phyloP scores from a whole-genome alignment of 2,329 filamentous ascomycete species.

The Alternaria sp. region DNA sequence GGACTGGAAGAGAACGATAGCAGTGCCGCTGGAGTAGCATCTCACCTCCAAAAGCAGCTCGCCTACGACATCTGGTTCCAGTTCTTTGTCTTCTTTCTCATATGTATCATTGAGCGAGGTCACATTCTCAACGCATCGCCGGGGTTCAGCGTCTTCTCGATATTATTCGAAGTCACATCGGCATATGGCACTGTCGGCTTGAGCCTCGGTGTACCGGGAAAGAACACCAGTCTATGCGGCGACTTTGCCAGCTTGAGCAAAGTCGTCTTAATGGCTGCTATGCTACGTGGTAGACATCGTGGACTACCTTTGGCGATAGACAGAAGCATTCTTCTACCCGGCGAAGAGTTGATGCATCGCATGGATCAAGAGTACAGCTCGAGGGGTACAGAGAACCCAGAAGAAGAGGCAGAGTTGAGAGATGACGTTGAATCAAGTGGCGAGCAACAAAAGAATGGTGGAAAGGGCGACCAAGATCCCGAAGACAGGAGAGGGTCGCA shows the following conservation, averaged over 20 bases:
- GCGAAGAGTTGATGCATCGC: conserved; percentile 44
- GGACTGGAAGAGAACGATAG: conserved; percentile 59
- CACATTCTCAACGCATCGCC: conserved; percentile 55
- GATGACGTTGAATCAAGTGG: conserved; percentile 26
- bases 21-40: conserved; percentile 24
- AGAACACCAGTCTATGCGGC: conserved; percentile 63
- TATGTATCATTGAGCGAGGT: conserved; percentile 65
- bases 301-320: conserved; percentile 41
- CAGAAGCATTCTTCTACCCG: conserved; percentile 39
- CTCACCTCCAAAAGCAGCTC: conserved; percentile 68
- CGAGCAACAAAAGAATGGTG: neutral
- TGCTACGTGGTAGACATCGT: conserved; percentile 51
- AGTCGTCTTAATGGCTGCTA: conserved; percentile 64
- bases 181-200: conserved; percentile 69
- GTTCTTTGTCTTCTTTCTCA: conserved; percentile 65
- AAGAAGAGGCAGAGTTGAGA: conserved; percentile 23
- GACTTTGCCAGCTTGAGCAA: conserved; percentile 64
- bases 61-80: conserved; percentile 73
- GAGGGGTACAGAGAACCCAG: conserved; percentile 13
- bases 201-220: conserved; percentile 61
- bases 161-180: conserved; percentile 63
- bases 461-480: conserved; percentile 23
- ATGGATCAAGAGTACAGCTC: conserved; percentile 41
- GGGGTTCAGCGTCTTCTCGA: conserved; percentile 37
- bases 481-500: conserved; percentile 5